Evolutionary conservation across 345 rosid genomes (phyloP), one percentile per base, ranked within the genome.

Genomic region (Brassica juncea): DNA sequence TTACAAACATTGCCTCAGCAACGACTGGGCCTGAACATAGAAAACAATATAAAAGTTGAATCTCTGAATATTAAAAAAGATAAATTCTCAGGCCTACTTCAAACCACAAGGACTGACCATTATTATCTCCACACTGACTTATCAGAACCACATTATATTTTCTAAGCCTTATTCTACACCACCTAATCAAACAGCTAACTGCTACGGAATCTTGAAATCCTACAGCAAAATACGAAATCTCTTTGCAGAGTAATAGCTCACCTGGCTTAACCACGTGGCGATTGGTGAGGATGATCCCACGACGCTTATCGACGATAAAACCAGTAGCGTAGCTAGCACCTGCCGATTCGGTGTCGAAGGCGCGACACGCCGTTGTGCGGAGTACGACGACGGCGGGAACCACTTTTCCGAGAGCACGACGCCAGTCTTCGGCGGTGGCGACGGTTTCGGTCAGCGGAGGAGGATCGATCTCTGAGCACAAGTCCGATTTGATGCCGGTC

Each of bases 201-300:
- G 19, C 19, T 19, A 19, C 19, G 19, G 19, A 19, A 19, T 19
- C 19, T 19, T 19, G 19, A 19, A 19, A 19, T 19, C 19, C 19
- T 19, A 19, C 19, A 19, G 19, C 19, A 19, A 19, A 19, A 19
- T 19, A 19, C 19, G 19, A 71, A 65, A 35, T 54, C 25, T 34
- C 19, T 37, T 37, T 2, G 5, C 2, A 55, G 25, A 52, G 63
- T 6, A 39, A 35, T 44, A 8, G 5, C 62, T 27, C 44, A 94
- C 97, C 95, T 32, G 97, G 89, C 85, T 91, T 87, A 79, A 91
- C 98, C 30, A 94, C 99, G 68, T 94, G 99, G 57, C 99, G 97
- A 78, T 94, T 94, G 74, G 99, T 92, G 84, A 92, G 97, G 60
- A 94, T 91, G 83, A 94, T 86, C 75, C 99, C 94, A 60, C 95